Evolutionary conservation across 1,284 basidiomycete species (phyloP), one percentile per base, ranked within the genome.

Genomic region (Malassezia arunalokei): DNA sequence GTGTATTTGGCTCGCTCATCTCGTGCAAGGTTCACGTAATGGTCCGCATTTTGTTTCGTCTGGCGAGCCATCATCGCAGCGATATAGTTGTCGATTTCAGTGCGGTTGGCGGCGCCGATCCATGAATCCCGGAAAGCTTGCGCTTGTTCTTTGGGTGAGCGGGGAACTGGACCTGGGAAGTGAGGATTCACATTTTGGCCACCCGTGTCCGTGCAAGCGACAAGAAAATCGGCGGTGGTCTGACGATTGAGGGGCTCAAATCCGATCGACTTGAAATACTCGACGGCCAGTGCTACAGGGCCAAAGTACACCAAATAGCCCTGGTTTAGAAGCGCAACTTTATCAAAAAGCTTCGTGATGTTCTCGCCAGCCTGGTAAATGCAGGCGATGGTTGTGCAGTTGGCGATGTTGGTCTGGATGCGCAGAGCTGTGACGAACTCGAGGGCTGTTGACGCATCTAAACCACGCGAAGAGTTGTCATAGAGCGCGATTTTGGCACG

Each of bases 281-380:
- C 75, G 46, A 85, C 82, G 12, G 87, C 88, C 50, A 82, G 79
- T 75, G 74, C 73, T 1, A 82, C 79, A 6, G 81, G 80, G 5
- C 88, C 88, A 68, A 82, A 87, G 78, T 82, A 91, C 37, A 87
- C 85, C 68, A 87, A 83, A 20, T 56, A 83, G 8, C 88, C 88
- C 71, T 86, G 77, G 74, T 87, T 82, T 47, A 92, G 76, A 20
- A 92, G 80, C 57, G 66, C 58, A 27, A 63, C 45, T 45, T 58
- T 58, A 57, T 63, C 62, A 33, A 61, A 63, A 24, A 59, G 59
- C 41, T 81, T 74, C 68, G 76, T 77, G 3, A 77, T 76, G 12
- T 75, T 70, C 85, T 86, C 63, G 81, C 83, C 17, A 3, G 76
- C 75, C 65, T 80, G 79, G 71, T 80, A 81, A 42, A 81, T 71